phyloP scores from a whole-genome alignment of 2,329 filamentous ascomycete genomes.

The Aspergillus transmontanensis region DNA sequence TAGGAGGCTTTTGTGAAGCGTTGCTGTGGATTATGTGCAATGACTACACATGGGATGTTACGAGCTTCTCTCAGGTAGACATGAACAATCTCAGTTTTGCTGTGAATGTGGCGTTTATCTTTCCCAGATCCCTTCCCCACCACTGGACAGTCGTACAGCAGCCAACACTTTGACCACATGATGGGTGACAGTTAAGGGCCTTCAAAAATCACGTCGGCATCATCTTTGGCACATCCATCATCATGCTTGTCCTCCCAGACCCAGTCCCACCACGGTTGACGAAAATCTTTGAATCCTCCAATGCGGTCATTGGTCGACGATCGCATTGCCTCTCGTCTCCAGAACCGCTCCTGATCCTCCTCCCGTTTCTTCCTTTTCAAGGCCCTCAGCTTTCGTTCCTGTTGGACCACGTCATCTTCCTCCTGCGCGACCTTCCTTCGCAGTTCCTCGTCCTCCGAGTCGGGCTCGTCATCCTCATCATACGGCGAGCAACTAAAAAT shows the following conservation, averaged over 20 bases:
- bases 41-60: background rate
- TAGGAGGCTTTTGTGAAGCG: background rate
- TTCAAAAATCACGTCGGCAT: slow-evolving; percentile 8
- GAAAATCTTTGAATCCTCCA: slow-evolving; percentile 14
- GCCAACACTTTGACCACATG: background rate
- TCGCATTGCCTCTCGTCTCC: slow-evolving; percentile 17
- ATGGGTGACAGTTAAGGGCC: background rate
- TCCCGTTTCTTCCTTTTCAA: slow-evolving; percentile 11
- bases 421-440: slow-evolving; percentile 9
- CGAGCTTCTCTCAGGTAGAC: background rate
- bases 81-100: background rate
- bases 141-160: background rate
- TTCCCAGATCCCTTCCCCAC: background rate
- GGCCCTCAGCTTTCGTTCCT: slow-evolving; percentile 16
- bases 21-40: background rate
- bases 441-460: slow-evolving; percentile 12
- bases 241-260: slow-evolving; percentile 23
- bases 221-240: slow-evolving; percentile 5
- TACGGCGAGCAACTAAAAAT: slow-evolving; percentile 24
- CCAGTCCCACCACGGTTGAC: slow-evolving; percentile 26
- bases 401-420: slow-evolving; percentile 13
- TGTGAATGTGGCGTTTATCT: background rate
- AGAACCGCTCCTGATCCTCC: slow-evolving; percentile 12
- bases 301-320: slow-evolving; percentile 16
- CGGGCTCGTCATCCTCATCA: slow-evolving; percentile 10